Percentiles rank a stretch among this genome's conserved stretches.
phyloP scores from a whole-genome alignment of 768 basidiomycete species.

The Exidia glandulosa region DNA sequence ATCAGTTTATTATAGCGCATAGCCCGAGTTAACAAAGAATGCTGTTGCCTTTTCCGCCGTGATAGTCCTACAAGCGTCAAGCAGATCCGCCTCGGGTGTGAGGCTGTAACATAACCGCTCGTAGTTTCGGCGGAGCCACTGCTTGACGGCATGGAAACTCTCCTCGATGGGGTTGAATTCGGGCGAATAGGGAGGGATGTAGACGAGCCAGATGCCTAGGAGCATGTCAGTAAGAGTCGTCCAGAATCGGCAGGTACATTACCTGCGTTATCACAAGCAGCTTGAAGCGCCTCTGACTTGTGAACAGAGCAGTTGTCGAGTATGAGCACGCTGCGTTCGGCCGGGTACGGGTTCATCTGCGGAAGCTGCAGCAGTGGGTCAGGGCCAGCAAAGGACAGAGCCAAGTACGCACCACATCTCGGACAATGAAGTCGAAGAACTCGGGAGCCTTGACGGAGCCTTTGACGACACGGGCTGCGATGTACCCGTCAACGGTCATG shows the following conservation, averaged over 20 bases:
- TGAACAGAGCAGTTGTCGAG: constrained; percentile 24
- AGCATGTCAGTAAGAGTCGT: background rate
- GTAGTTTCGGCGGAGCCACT: constrained; percentile 14
- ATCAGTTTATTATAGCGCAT: constrained; percentile 3
- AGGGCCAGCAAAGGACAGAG: background rate
- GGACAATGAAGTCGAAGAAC: constrained; percentile 27
- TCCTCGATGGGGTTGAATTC: constrained; percentile 28
- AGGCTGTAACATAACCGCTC: constrained; percentile 2
- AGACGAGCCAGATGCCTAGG: constrained; percentile 16
- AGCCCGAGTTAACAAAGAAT: constrained; percentile 19
- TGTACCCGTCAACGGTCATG: constrained; percentile 23
- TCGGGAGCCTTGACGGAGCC: constrained; percentile 23
- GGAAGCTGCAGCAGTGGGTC: constrained; percentile 10
- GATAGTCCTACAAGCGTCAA: constrained; percentile 15
- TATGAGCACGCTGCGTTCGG: constrained; percentile 14
- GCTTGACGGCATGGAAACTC: constrained; percentile 18
- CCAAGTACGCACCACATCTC: constrained; percentile 21
- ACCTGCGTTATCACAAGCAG: constrained; percentile 14
- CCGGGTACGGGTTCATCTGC: constrained; percentile 19
- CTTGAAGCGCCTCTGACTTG: background rate
- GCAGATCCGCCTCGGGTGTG: constrained; percentile 11
- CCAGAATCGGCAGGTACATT: background rate
- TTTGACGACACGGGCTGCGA: constrained; percentile 18
- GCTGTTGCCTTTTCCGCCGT: constrained; percentile 16
- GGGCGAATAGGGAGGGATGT: constrained; percentile 24